phyloP scores from a whole-genome alignment of 345 rosid genomes.

The Acer saccharum region DNA sequence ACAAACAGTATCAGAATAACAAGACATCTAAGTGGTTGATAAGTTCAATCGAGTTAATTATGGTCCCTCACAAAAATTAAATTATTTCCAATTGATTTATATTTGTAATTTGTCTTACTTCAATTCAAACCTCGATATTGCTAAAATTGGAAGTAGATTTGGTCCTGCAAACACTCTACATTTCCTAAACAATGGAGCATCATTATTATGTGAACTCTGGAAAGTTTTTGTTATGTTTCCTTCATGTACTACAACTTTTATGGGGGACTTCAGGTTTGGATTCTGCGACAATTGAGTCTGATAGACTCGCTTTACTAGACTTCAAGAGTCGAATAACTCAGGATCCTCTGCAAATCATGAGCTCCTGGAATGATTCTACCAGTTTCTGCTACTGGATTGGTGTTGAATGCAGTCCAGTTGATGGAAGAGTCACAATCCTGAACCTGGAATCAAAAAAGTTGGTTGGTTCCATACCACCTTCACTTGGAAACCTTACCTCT shows the following conservation, averaged over 20 bases:
- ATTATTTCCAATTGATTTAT: too few species aligned
- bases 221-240: conserved; percentile 6
- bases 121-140: neutral
- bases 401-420: neutral
- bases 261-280: neutral
- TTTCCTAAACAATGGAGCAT: conserved; percentile 2
- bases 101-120: neutral
- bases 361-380: conserved; percentile 11
- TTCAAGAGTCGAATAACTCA: conserved; percentile 8
- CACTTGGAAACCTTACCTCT: too few species aligned
- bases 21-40: too few species aligned
- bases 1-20: too few species aligned
- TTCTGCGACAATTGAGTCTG: neutral
- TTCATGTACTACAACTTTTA: neutral
- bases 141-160: neutral
- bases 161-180: too few species aligned
- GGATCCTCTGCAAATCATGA: conserved; percentile 14
- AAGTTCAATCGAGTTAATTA: too few species aligned
- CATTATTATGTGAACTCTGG: neutral
- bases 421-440: neutral
- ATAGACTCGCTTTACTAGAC: conserved; percentile 1
- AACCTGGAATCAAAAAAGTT: neutral
- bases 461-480: conserved; percentile 10
- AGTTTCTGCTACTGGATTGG: conserved; percentile 8
- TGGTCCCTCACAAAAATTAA: too few species aligned